phyloP scores from a whole-genome alignment of 306 rosid genomes.

The Acacia crassicarpa region DNA sequence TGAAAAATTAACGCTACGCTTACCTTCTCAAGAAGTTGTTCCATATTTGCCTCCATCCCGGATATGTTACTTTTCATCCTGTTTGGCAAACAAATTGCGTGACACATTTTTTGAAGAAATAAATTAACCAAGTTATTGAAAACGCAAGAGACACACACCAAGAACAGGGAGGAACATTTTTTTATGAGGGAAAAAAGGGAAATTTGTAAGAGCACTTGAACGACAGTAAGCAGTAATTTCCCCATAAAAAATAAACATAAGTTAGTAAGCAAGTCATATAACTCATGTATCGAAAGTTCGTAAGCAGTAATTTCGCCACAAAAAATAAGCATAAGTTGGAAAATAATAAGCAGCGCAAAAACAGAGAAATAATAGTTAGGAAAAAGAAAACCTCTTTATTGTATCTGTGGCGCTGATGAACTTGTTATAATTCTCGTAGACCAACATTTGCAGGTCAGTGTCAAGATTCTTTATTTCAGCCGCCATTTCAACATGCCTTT shows the following conservation, averaged over 20 bases:
- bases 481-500: slow-evolving; percentile 83
- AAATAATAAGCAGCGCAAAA: neutral
- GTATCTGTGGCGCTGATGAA: slow-evolving; percentile 91
- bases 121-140: neutral
- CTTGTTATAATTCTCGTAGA: slow-evolving; percentile 87
- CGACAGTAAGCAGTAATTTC: neutral
- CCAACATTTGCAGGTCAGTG: slow-evolving; percentile 91
- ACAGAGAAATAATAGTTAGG: neutral
- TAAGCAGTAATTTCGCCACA: neutral
- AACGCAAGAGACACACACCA: neutral
- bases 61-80: slow-evolving; percentile 91
- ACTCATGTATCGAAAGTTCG: neutral
- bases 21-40: slow-evolving; percentile 83
- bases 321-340: neutral
- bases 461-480: slow-evolving; percentile 95
- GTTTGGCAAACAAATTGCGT: slow-evolving; percentile 19
- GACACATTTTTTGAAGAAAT: neutral
- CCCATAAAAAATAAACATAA: neutral
- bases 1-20: slow-evolving; percentile 6
- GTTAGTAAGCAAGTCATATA: neutral
- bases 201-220: neutral
- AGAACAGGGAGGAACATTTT: neutral
- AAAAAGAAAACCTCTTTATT: slow-evolving; percentile 58
- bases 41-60: slow-evolving; percentile 93
- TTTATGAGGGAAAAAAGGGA: neutral